These are phyloP conservation scores for Juncus inflexus DNA, from an alignment of 176 grass and related monocot species.

Conservation along the genomic window DNA sequence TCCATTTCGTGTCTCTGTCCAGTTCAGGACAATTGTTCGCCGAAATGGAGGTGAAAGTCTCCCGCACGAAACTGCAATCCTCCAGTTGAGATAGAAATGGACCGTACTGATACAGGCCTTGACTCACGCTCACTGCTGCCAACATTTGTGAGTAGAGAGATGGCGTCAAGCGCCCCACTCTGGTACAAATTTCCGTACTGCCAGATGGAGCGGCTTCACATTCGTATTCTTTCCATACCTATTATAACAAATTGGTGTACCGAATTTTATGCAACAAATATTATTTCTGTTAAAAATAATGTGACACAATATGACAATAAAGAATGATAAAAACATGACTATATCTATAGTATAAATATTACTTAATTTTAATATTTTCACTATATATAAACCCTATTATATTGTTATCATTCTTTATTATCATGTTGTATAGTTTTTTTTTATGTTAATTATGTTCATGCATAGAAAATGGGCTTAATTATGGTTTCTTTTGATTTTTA, in stretches of 20 bases:
- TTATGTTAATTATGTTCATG: neutral
- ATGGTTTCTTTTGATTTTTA: neutral
- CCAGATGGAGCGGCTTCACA: constrained; percentile 30
- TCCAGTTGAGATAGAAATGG: constrained; percentile 70
- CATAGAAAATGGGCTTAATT: neutral
- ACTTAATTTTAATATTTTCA: no score
- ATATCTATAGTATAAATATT: no score
- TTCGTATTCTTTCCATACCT: constrained; percentile 63
- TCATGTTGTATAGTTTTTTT: neutral
- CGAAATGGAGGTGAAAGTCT: constrained; percentile 34
- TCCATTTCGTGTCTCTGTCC: constrained; percentile 28
- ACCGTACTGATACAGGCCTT: constrained; percentile 57
- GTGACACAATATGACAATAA: neutral
- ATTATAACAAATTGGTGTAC: neutral
- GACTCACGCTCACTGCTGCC: constrained; percentile 51
- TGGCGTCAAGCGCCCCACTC: constrained; percentile 57
- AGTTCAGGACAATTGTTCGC: constrained; percentile 38
- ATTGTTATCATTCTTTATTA: no score
- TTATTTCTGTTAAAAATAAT: neutral
- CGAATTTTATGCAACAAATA: neutral
- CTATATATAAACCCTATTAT: neutral
- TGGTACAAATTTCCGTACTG: constrained; percentile 50
- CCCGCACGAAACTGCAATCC: constrained; percentile 76
- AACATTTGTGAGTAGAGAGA: constrained; percentile 66
- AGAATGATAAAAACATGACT: neutral